Percentiles rank a stretch among this genome's conserved stretches.
phyloP scores from a whole-genome alignment of 371 early-diverging fungal genomes.

The Mucor indicus region DNA sequence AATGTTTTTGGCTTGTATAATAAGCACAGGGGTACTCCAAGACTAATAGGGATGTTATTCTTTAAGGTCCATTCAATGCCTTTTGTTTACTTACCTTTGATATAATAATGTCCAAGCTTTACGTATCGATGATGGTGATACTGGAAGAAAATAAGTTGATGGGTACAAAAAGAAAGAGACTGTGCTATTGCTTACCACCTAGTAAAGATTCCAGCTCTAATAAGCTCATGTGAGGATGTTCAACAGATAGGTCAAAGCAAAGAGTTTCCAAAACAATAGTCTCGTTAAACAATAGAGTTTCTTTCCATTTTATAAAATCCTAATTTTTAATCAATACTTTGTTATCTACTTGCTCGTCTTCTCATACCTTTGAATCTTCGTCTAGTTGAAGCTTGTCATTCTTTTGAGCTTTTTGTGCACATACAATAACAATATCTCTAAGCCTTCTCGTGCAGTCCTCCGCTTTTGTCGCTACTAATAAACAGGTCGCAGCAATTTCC shows the following conservation, averaged over 20 bases:
- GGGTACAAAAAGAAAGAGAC: neutral
- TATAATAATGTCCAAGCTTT: constrained; percentile 68
- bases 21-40: constrained; percentile 34
- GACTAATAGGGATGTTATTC: constrained; percentile 9
- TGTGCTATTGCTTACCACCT: constrained; percentile 17
- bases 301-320: constrained; percentile 72
- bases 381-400: constrained; percentile 47
- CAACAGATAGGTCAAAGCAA: constrained; percentile 77
- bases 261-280: constrained; percentile 65
- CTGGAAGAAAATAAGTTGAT: too few relatives aligned
- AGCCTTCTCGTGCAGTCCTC: constrained; percentile 73
- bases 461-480: constrained; percentile 78
- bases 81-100: constrained; percentile 41
- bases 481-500: constrained; percentile 76
- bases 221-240: constrained; percentile 67
- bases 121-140: constrained; percentile 41
- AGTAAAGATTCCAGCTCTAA: constrained; percentile 40
- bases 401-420: constrained; percentile 61
- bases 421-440: constrained; percentile 54
- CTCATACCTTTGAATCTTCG: constrained; percentile 39
- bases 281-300: constrained; percentile 65
- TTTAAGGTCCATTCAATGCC: too few relatives aligned
- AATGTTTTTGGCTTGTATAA: constrained; percentile 30
- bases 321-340: constrained; percentile 5
- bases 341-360: neutral